Percentiles rank a stretch among this genome's conserved stretches.
Evolutionary conservation across 176 grass and related monocot genomes (phyloP).

Genomic region (Microstegium vimineum): DNA sequence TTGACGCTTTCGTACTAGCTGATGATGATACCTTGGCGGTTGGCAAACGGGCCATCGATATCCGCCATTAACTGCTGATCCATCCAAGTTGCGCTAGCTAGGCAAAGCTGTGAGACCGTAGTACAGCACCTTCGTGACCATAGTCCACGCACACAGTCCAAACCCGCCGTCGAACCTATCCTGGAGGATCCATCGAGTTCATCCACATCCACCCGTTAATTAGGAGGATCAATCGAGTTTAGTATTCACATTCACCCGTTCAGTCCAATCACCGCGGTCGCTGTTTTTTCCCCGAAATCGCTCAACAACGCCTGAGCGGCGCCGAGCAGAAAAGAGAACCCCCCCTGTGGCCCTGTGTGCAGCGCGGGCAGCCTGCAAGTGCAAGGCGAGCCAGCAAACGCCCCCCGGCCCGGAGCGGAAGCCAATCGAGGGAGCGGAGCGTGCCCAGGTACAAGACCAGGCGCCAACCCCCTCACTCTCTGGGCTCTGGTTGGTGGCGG

Average conservation of each 20-base stretch:
- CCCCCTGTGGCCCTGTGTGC: background rate
- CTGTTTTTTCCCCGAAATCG: background rate
- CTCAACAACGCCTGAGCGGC: background rate
- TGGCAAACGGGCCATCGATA: background rate
- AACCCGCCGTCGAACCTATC: too few species aligned
- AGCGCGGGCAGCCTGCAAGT: background rate
- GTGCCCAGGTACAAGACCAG: background rate
- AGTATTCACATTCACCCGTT: background rate
- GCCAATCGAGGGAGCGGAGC: too few species aligned
- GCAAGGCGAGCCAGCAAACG: background rate
- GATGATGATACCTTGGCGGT: background rate
- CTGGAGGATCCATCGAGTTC: too few species aligned
- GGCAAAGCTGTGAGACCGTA: background rate
- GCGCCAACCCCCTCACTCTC: background rate
- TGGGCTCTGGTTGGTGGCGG: constrained; percentile 50
- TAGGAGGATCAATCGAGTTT: too few species aligned
- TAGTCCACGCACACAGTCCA: background rate
- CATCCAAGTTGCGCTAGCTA: background rate
- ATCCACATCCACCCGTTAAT: too few species aligned
- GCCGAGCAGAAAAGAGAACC: background rate
- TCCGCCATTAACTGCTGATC: background rate
- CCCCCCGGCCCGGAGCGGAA: too few species aligned
- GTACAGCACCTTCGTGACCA: background rate
- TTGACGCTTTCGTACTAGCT: too few species aligned
- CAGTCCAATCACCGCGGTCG: background rate